Base-by-base conservation (phyloP, 2,329 filamentous ascomycete genomes). In the Ciborinia camelliae region DNA sequence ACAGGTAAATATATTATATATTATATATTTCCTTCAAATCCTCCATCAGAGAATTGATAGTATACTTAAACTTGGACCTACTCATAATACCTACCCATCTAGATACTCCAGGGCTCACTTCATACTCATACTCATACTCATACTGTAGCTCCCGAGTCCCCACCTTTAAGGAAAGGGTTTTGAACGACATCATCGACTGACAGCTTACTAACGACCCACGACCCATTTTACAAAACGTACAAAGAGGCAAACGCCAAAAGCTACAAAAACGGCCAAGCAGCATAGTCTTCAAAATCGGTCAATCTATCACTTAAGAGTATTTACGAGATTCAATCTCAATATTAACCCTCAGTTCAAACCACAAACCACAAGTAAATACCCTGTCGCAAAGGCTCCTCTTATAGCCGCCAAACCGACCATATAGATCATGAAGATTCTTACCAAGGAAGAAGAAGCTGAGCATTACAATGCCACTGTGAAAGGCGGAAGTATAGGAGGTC, bases 401-500 rank as follows among this genome's bases (percentile, higher is more conserved):
- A 48, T 5, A 23, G 32, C 20, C 26, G 2, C 18, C 26, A 23
- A n/a, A 14, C 18, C 15, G 20, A 35, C 60, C 41, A 62, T 37
- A 58, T 37, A 20, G 37, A 71, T 47, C 18, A 99, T 98, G 95
- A 98, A 97, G 89, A 82, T 98, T 75, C 84, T 98, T 76, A 96
- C 90, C 73, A 92, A 94, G 77, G 92, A 97, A 85, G 91, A 97
- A 81, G 93, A 97, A 80, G 77, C 82, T 67, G 90, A 85, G 62
- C 93, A 97, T 84, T 97, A 96, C 85, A 80, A 82, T 76, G 81
- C 84, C 66, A 95, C 96, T 67, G 75, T 98, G 71, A 88, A 86
- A 76, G 93, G 92, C 71, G 94, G 95, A 72, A 74, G 86, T 68
- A 78, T 90, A 69, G 95, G 94, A 70, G 90, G 90, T 68, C 62